Evolutionary conservation across 1,284 basidiomycete species (phyloP), one percentile per base, ranked within the genome.

Genomic region (Pseudozyma hubeiensis): DNA sequence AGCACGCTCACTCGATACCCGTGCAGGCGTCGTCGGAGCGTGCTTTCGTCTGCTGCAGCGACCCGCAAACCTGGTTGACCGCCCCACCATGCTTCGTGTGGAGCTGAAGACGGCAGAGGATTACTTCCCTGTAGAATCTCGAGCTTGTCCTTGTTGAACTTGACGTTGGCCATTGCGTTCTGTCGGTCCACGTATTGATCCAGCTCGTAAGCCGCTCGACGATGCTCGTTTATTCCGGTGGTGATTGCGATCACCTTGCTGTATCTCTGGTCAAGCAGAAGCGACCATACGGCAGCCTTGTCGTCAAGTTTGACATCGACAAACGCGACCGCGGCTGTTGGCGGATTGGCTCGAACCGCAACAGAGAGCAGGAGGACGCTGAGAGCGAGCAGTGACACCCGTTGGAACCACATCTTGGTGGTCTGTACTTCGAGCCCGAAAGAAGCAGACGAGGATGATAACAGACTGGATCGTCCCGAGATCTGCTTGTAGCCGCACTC

Each of bases 301-400:
- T 72, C 69, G 51, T 72, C 69, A 29, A 72, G 67, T 45, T 72
- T 72, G 48, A 72, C 60, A 31, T 72, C 69, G 41, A 52, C 53
- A 33, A 72, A 72, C 4, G 61, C 64, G 3, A 72, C 64, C 0
- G 66, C 66, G 9, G 54, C 64, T 19, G 24, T 47, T 17, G 13
- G 39, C 0, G 11, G 13, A 5, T 39, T n/a, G 9, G 54, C 53
- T 7, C 30, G 11, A 7, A 46, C 58, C 14, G 39, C 17, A 10
- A 46, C 30, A 11, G 43, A 35, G 4, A 60, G 46, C 7, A 53
- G 0, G 10, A 55, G 30, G 14, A 56, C 2, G 4, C 34, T 35
- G 10, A 57, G n/a, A 0, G 44, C 14, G 52, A 60, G 1, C 5
- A 39, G 3, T 0, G 30, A 17, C 10, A 53, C 8, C 16, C 40